phyloP scores from a whole-genome alignment of 345 rosid species.

The Ailanthus altissimus region DNA sequence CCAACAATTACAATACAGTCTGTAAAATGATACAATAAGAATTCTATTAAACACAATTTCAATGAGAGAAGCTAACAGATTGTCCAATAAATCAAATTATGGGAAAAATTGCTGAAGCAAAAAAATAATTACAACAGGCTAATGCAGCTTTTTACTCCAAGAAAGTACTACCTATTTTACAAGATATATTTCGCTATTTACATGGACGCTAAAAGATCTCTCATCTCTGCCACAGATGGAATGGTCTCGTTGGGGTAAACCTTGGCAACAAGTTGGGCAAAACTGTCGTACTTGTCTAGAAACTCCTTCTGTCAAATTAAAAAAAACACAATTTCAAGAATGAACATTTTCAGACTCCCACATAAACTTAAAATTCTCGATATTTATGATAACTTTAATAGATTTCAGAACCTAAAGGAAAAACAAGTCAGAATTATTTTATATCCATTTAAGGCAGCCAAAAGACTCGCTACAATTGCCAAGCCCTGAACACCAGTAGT shows the following conservation, averaged over 20 bases:
- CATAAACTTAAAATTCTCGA: no score
- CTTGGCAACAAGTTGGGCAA: constrained; percentile 83
- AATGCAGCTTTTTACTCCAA: constrained; percentile 20
- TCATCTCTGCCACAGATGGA: constrained; percentile 77
- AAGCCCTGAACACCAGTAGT: not conserved
- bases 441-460: not conserved
- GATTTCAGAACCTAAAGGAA: not conserved
- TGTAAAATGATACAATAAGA: constrained; percentile 1
- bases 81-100: constrained; percentile 21
- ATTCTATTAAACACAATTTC: constrained; percentile 8
- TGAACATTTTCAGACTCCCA: not conserved
- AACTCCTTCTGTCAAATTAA: constrained; percentile 76
- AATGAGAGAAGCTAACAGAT: not conserved
- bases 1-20: not conserved
- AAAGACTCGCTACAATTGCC: not conserved
- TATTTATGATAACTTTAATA: not conserved
- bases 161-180: constrained; percentile 11
- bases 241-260: constrained; percentile 79
- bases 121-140: constrained; percentile 30
- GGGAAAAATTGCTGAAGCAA: constrained; percentile 5
- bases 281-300: constrained; percentile 93
- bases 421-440: not conserved
- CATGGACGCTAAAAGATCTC: constrained; percentile 78
- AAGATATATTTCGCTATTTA: constrained; percentile 30
- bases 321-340: not conserved